Conservation (phyloP, 495 filamentous ascomycete species). For the Penicillium macrosclerotiorum region DNA sequence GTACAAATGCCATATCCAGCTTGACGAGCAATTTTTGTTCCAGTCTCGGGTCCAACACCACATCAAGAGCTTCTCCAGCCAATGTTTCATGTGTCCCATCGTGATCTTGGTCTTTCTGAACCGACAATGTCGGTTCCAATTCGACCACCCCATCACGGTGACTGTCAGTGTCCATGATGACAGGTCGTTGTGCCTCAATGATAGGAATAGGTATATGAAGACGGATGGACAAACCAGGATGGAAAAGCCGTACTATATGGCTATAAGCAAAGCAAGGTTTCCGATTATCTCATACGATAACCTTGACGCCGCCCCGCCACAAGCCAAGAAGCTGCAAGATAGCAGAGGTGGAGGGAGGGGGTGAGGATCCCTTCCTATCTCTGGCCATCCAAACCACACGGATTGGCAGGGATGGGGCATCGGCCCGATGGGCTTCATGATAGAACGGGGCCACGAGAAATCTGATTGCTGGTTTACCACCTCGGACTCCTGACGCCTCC, state of each 20-base stretch:
- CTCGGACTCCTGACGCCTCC: neutral
- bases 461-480: constrained; percentile 2
- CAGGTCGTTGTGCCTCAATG: neutral
- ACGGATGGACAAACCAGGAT: neutral
- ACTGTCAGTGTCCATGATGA: neutral
- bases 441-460: neutral
- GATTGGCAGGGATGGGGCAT: constrained; percentile 10
- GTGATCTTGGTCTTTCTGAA: constrained; percentile 11
- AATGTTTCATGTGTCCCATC: constrained; percentile 8
- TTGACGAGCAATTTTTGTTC: constrained; percentile 41
- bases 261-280: too few relatives aligned
- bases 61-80: constrained; percentile 19
- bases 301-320: too few relatives aligned
- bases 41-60: constrained; percentile 30
- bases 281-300: too few relatives aligned
- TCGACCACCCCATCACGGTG: neutral
- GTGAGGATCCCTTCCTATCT: constrained; percentile 9
- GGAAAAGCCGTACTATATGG: too few relatives aligned
- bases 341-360: neutral
- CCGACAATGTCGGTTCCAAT: constrained; percentile 15
- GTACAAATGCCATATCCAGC: constrained; percentile 43
- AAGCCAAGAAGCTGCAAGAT: constrained; percentile 9
- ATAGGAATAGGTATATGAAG: neutral
- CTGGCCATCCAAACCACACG: neutral
- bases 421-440: constrained; percentile 16